Conservation (phyloP, 305 asterid genomes). For the Solanum hybrid region DNA sequence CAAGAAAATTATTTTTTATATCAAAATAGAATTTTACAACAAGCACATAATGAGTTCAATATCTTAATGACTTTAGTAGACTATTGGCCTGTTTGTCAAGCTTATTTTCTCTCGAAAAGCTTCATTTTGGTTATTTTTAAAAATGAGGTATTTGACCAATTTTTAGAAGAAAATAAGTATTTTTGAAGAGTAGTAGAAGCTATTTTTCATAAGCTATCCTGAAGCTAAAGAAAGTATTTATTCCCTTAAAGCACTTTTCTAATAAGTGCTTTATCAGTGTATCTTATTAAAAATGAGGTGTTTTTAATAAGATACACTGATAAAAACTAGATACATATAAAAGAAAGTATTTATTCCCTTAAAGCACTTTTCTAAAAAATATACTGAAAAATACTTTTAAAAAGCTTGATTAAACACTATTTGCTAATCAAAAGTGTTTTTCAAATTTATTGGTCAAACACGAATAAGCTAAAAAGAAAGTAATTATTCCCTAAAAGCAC, state of each 20-base stretch:
- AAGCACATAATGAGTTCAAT: not conserved
- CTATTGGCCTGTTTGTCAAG: not conserved
- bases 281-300: too few species aligned
- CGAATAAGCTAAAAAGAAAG: too few species aligned
- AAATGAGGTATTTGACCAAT: not conserved
- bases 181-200: not conserved
- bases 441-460: too few species aligned
- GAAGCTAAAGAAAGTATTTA: not conserved
- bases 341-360: not conserved
- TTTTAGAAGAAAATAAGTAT: not conserved
- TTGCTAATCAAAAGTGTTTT: not conserved
- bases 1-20: not conserved
- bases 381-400: too few species aligned
- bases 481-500: too few species aligned
- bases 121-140: not conserved
- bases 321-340: too few species aligned
- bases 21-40: not conserved
- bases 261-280: too few species aligned
- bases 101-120: not conserved
- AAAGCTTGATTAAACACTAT: too few species aligned
- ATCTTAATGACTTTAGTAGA: not conserved
- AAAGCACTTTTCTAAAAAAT: not conserved
- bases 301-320: too few species aligned
- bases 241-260: not conserved
- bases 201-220: not conserved